phyloP scores from a whole-genome alignment of 75 land plant genomes.

The Sequoia sempervirens region DNA sequence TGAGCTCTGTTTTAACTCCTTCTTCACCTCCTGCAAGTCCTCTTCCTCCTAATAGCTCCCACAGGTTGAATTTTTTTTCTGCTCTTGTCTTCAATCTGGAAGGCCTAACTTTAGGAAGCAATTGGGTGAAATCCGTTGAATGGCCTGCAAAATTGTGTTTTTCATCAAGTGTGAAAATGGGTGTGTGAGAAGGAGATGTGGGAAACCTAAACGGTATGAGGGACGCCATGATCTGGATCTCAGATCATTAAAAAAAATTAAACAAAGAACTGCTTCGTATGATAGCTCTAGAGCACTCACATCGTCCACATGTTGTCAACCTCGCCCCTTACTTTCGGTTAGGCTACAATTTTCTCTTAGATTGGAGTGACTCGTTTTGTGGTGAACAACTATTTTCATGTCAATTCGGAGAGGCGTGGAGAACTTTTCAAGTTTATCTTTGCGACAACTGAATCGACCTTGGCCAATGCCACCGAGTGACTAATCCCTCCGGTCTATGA shows the following conservation, averaged over 20 bases:
- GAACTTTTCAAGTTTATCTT: not conserved
- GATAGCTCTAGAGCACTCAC: not conserved
- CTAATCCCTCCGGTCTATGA: too few species aligned
- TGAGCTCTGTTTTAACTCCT: conserved; percentile 43
- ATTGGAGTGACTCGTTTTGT: not conserved
- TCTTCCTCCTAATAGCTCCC: conserved; percentile 74
- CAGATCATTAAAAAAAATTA: not conserved
- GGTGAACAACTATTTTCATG: not conserved
- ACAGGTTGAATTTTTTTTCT: conserved; percentile 40
- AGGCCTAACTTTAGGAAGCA: not conserved
- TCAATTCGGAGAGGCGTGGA: not conserved
- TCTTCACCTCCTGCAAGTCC: conserved; percentile 78
- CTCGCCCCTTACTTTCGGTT: not conserved
- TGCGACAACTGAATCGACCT: too few species aligned
- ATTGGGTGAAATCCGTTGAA: not conserved
- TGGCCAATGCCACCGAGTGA: too few species aligned
- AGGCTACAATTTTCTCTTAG: not conserved
- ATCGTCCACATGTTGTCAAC: not conserved
- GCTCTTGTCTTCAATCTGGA: conserved; percentile 1
- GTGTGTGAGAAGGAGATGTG: not conserved
- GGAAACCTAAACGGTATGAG: not conserved
- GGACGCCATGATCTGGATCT: not conserved
- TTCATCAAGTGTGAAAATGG: not conserved
- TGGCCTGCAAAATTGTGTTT: conserved; percentile 5
- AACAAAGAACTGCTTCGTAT: not conserved